These are phyloP conservation scores for Ustilago shanxiensis DNA, from an alignment of 1,284 basidiomycete genomes.

Conservation along the genomic window DNA sequence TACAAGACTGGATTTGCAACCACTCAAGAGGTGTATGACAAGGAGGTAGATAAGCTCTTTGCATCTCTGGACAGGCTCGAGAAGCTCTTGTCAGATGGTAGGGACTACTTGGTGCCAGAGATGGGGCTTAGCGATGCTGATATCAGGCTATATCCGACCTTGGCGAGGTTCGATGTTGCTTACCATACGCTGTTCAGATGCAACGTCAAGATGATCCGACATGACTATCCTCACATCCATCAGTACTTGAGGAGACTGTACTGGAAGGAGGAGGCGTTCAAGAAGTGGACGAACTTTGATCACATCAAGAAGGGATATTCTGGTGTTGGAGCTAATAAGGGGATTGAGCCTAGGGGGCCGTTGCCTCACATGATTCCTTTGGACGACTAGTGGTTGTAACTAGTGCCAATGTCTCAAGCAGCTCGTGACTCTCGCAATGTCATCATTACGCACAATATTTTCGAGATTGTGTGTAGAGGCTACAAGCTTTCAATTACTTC, in stretches of 20 bases:
- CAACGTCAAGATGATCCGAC: slow-evolving; percentile 73
- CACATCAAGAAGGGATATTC: slow-evolving; percentile 66
- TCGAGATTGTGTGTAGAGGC: no score
- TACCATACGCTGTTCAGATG: slow-evolving; percentile 91
- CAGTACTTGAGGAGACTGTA: slow-evolving; percentile 83
- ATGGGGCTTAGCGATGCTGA: slow-evolving; percentile 86
- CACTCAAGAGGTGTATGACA: slow-evolving; percentile 83
- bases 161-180: slow-evolving; percentile 82
- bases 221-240: slow-evolving; percentile 54
- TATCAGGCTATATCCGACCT: slow-evolving; percentile 85
- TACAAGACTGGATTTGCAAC: slow-evolving; percentile 86
- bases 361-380: slow-evolving; percentile 48
- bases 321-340: slow-evolving; percentile 22
- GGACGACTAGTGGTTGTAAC: slow-evolving; percentile 7
- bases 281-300: slow-evolving; percentile 84
- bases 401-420: no score
- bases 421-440: no score
- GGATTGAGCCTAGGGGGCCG: slow-evolving; percentile 47
- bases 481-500: no score
- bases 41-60: slow-evolving; percentile 77
- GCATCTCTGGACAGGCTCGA: slow-evolving; percentile 84
- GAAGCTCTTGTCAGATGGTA: slow-evolving; percentile 78
- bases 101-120: slow-evolving; percentile 85
- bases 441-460: no score
- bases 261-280: slow-evolving; percentile 89